These are phyloP conservation scores for Verticillium nonalfalfae DNA, from an alignment of 2,329 filamentous ascomycete species.

Conservation along the genomic window DNA sequence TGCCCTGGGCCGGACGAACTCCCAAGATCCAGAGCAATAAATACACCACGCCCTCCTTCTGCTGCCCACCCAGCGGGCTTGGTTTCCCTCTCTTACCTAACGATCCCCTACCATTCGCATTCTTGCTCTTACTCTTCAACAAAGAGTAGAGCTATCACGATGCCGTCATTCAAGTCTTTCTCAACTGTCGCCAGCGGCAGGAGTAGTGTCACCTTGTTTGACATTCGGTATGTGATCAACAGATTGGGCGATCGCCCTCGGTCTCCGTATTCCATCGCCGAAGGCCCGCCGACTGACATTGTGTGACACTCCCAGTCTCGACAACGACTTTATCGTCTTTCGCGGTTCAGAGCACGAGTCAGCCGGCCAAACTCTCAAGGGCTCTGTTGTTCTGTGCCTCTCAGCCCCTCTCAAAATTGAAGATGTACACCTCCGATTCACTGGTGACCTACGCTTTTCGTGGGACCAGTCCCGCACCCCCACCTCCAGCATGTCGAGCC, in stretches of 20 bases:
- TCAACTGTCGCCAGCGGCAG: constrained; percentile 40
- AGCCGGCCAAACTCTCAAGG: constrained; percentile 67
- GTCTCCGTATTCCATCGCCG: constrained; percentile 1
- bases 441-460: constrained; percentile 62
- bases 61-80: not conserved
- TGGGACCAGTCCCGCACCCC: constrained; percentile 47
- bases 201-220: constrained; percentile 47
- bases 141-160: constrained; percentile 20
- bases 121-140: not conserved
- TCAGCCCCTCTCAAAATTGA: constrained; percentile 64
- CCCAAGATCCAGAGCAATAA: constrained; percentile 1
- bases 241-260: not conserved
- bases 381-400: constrained; percentile 67
- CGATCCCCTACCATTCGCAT: not conserved
- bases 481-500: constrained; percentile 51
- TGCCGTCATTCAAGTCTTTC: constrained; percentile 53
- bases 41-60: not conserved
- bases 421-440: constrained; percentile 65
- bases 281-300: constrained; percentile 2
- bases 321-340: constrained; percentile 74
- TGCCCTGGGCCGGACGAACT: not conserved
- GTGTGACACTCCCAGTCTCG: constrained; percentile 45
- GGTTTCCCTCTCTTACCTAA: constrained; percentile 1
- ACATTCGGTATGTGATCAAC: constrained; percentile 43
- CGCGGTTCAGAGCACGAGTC: constrained; percentile 71